Evolutionary conservation across 345 rosid species (phyloP).

Genomic region (Abelmoschus esculentus): DNA sequence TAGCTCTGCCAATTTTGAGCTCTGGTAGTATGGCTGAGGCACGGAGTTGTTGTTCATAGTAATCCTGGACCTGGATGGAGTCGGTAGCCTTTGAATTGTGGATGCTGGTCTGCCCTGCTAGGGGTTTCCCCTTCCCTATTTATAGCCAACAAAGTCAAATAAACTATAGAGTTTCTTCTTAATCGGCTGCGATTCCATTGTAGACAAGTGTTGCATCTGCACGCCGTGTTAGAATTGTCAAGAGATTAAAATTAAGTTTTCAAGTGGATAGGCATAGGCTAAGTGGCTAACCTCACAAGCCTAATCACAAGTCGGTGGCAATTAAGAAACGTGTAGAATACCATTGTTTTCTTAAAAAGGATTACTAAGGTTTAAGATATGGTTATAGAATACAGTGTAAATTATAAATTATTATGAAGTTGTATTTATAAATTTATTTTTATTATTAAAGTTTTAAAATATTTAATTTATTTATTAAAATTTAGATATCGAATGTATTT

Average conservation of each 20-base stretch:
- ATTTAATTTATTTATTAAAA: too few species aligned
- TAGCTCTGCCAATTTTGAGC: background rate
- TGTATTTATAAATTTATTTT: too few species aligned
- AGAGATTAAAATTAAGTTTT: too few species aligned
- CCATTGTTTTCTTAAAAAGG: background rate
- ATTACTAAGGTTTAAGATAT: background rate
- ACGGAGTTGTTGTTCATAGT: constrained; percentile 7
- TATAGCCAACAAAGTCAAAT: background rate
- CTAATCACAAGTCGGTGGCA: background rate
- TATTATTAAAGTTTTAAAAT: too few species aligned
- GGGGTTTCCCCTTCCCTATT: background rate
- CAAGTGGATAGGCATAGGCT: too few species aligned
- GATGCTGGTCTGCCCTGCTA: background rate
- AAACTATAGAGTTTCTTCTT: background rate
- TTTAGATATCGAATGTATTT: too few species aligned
- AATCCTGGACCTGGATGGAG: background rate
- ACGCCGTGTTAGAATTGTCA: background rate
- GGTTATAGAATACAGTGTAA: too few species aligned
- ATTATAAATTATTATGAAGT: too few species aligned
- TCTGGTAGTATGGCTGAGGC: constrained; percentile 1
- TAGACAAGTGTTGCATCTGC: background rate
- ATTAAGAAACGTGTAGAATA: background rate
- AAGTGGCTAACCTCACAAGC: too few species aligned
- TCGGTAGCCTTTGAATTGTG: background rate
- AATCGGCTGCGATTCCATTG: background rate